Evolutionary conservation across 768 basidiomycete species (phyloP).

Genomic region (Imleria badia): DNA sequence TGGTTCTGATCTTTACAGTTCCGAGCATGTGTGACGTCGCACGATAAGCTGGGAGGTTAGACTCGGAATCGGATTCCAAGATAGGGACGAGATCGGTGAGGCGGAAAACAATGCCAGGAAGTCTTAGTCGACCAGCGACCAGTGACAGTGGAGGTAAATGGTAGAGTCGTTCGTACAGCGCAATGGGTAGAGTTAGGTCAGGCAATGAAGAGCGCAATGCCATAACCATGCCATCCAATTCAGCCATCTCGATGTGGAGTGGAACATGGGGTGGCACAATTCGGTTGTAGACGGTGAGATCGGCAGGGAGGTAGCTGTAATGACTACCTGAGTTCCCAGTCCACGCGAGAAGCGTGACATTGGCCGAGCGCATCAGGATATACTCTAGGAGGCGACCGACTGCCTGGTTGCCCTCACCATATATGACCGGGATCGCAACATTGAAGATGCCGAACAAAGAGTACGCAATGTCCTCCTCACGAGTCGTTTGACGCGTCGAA

Average conservation of each 20-base stretch:
- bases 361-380: too few relatives aligned
- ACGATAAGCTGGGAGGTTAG: neutral
- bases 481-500: too few relatives aligned
- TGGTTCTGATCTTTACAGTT: constrained; percentile 2
- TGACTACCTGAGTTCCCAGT: too few relatives aligned
- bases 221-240: neutral
- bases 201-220: neutral
- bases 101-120: constrained; percentile 4
- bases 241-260: neutral
- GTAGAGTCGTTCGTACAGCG: neutral
- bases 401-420: too few relatives aligned
- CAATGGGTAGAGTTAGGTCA: neutral
- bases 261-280: neutral
- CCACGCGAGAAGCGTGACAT: too few relatives aligned
- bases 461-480: too few relatives aligned
- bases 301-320: neutral
- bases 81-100: neutral
- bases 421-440: too few relatives aligned
- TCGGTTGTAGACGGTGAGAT: constrained; percentile 1
- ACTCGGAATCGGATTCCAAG: neutral
- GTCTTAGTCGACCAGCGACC: neutral
- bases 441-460: too few relatives aligned
- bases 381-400: too few relatives aligned
- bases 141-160: neutral
- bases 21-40: neutral